phyloP scores from a whole-genome alignment of 78 protist genomes.

The Chrysochromulina parva region DNA sequence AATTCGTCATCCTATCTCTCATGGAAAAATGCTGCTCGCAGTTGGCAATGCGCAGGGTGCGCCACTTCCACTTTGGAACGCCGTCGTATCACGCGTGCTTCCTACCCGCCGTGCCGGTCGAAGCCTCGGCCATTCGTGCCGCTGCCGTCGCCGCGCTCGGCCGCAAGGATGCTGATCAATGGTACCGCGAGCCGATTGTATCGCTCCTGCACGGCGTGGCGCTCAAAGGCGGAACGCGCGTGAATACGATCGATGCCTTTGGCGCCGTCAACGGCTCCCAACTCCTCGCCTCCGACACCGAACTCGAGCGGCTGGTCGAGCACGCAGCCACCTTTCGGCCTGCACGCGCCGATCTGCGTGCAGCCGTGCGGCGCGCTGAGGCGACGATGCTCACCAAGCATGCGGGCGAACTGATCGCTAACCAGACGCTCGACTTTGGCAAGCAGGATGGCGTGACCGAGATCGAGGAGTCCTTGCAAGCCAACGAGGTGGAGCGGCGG shows the following conservation, averaged over 20 bases:
- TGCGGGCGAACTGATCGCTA: slow-evolving; percentile 25
- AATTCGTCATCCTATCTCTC: no score
- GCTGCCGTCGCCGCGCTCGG: no score
- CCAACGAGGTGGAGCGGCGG: slow-evolving; percentile 39
- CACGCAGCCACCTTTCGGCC: background rate
- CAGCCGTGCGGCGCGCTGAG: background rate
- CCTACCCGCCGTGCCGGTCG: no score
- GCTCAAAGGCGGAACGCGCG: background rate
- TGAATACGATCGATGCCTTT: slow-evolving; percentile 19
- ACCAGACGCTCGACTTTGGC: slow-evolving; percentile 54
- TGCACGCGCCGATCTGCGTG: background rate
- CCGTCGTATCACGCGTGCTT: no score
- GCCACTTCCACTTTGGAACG: no score
- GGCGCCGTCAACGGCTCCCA: background rate
- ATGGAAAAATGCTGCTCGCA: no score
- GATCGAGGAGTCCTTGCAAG: slow-evolving; percentile 45
- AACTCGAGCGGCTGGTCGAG: background rate
- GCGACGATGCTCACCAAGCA: background rate
- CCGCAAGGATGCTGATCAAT: background rate
- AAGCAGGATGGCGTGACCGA: slow-evolving; percentile 70
- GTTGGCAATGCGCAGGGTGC: no score
- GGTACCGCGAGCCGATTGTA: background rate
- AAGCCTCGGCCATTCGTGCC: no score
- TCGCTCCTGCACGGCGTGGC: slow-evolving; percentile 23
- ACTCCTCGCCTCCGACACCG: background rate